A percentile compares a stretch with the other conserved stretches of the same genome.
phyloP scores from a whole-genome alignment of 805 yeast species.

The Hanseniaspora thailandica region DNA sequence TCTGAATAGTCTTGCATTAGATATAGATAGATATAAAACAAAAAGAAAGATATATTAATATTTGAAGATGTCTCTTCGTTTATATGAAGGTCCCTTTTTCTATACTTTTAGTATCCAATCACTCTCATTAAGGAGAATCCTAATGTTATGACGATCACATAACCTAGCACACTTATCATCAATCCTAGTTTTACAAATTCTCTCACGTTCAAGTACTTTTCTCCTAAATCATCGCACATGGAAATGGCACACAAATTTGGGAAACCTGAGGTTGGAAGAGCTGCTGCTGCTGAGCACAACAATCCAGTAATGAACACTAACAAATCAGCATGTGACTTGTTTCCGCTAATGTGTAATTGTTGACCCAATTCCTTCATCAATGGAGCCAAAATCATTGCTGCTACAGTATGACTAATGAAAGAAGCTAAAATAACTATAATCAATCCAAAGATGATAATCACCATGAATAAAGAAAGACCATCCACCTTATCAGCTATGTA shows the following conservation, averaged over 20 bases:
- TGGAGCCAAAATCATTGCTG: constrained; percentile 87
- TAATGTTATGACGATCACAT: constrained; percentile 57
- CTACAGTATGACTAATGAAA: constrained; percentile 92
- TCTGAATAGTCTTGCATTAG: too few relatives aligned
- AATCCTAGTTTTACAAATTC: constrained; percentile 85
- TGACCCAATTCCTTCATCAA: constrained; percentile 83
- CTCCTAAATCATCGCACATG: constrained; percentile 83
- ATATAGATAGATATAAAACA: too few relatives aligned
- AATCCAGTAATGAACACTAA: constrained; percentile 54
- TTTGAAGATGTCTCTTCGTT: not conserved
- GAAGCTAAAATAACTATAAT: constrained; percentile 79
- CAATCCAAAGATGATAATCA: constrained; percentile 67
- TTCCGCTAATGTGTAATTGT: constrained; percentile 33
- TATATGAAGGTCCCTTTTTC: not conserved
- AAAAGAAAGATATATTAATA: too few relatives aligned
- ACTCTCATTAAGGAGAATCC: constrained; percentile 66
- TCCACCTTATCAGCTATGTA: constrained; percentile 55
- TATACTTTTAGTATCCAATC: constrained; percentile 34
- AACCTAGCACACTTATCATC: constrained; percentile 70
- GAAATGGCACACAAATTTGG: constrained; percentile 97
- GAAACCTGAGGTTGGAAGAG: constrained; percentile 92
- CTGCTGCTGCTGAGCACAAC: constrained; percentile 92
- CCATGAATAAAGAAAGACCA: constrained; percentile 57
- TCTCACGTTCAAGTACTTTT: constrained; percentile 74
- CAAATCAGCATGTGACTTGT: constrained; percentile 71